phyloP scores from a whole-genome alignment of 495 filamentous ascomycete species.

The Tricharina praecox region DNA sequence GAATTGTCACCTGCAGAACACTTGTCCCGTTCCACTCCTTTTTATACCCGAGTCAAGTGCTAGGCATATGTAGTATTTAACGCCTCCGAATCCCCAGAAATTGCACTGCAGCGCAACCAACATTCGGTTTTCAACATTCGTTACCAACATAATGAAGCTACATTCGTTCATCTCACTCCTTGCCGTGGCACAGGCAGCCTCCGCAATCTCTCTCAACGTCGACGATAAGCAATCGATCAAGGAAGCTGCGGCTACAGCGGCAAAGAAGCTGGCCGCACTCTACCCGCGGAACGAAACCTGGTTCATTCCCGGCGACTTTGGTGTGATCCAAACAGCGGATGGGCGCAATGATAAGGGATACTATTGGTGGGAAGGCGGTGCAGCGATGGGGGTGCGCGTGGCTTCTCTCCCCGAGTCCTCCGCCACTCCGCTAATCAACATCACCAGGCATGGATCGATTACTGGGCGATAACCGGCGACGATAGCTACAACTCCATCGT shows the following conservation, averaged over 20 bases:
- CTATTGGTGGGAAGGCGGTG: slow-evolving; percentile 27
- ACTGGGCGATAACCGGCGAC: slow-evolving; percentile 63
- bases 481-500: slow-evolving; percentile 47
- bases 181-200: no score
- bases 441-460: slow-evolving; percentile 39
- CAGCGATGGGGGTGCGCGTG: slow-evolving; percentile 25
- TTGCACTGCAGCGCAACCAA: no score
- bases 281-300: slow-evolving; percentile 20
- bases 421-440: not conserved
- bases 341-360: slow-evolving; percentile 21
- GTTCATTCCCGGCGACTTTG: slow-evolving; percentile 22
- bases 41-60: no score
- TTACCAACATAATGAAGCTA: no score
- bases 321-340: slow-evolving; percentile 13
- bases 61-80: no score
- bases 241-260: slow-evolving; percentile 10
- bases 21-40: no score
- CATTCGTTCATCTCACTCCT: no score
- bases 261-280: slow-evolving; percentile 15
- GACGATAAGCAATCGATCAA: no score
- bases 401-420: not conserved
- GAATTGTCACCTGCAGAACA: no score
- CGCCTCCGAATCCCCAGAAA: no score
- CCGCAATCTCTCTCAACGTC: no score
- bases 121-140: no score